Evolutionary conservation across 805 yeast species (phyloP).

Genomic region (Blastobotrys attinorum): DNA sequence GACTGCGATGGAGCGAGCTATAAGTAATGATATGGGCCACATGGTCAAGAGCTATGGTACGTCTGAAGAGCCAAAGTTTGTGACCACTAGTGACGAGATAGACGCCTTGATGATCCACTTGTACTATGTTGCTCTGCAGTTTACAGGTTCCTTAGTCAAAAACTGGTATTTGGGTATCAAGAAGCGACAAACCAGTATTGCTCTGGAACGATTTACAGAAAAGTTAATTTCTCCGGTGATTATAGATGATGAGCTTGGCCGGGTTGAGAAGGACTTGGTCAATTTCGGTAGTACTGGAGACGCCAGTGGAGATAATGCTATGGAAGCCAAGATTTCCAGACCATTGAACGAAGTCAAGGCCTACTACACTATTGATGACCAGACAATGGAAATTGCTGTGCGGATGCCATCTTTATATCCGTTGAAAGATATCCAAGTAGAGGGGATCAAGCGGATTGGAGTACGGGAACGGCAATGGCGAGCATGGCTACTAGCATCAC

Average conservation of each 20-base stretch:
- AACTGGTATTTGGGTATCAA: conserved; percentile 55
- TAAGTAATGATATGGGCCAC: conserved; percentile 17
- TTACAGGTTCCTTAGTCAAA: conserved; percentile 51
- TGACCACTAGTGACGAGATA: conserved; percentile 28
- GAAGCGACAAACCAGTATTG: conserved; percentile 53
- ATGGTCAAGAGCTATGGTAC: conserved; percentile 11
- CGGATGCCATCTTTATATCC: conserved; percentile 73
- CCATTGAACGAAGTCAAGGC: conserved; percentile 63
- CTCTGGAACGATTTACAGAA: conserved; percentile 55
- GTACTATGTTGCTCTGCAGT: conserved; percentile 41
- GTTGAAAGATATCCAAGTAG: conserved; percentile 60
- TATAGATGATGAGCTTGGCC: conserved; percentile 47
- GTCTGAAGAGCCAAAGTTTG: conserved; percentile 4
- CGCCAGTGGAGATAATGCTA: conserved; percentile 26
- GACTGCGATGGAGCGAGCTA: neutral
- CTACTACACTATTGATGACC: conserved; percentile 75
- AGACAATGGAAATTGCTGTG: conserved; percentile 70
- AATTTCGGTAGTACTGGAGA: conserved; percentile 3
- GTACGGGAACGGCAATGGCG: conserved; percentile 90
- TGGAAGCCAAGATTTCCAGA: conserved; percentile 53
- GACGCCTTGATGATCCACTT: conserved; percentile 41
- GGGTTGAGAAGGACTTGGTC: conserved; percentile 38
- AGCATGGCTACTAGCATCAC: conserved; percentile 90
- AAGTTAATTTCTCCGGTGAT: conserved; percentile 57
- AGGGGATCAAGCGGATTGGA: conserved; percentile 75